phyloP scores from a whole-genome alignment of 2,329 filamentous ascomycete genomes.

The Lasiodiplodia theobromae region DNA sequence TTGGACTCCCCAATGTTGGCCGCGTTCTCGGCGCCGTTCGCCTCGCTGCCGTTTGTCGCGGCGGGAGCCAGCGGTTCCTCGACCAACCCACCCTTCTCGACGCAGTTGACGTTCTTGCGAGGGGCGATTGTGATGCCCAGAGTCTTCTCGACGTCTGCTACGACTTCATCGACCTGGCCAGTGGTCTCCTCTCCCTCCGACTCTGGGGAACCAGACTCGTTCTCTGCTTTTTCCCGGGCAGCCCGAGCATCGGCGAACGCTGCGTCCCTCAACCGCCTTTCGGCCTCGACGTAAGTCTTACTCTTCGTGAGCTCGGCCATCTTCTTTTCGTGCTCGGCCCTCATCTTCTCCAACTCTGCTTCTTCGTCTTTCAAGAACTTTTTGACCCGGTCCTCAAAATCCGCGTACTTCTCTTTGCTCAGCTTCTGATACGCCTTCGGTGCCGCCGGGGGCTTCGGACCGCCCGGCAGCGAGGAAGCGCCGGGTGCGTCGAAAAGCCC shows the following conservation, averaged over 20 bases:
- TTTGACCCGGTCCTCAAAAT: constrained; percentile 80
- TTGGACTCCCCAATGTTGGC: constrained; percentile 34
- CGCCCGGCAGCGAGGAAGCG: constrained; percentile 37
- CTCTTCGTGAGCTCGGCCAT: constrained; percentile 77
- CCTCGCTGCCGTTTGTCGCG: constrained; percentile 39
- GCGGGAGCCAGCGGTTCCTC: constrained; percentile 58
- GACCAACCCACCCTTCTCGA: constrained; percentile 77
- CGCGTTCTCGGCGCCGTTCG: constrained; percentile 10
- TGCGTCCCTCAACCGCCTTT: constrained; percentile 75
- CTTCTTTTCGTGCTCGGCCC: constrained; percentile 76
- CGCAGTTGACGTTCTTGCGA: constrained; percentile 70
- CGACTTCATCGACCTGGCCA: constrained; percentile 71
- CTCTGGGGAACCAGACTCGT: constrained; percentile 38
- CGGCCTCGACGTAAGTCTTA: constrained; percentile 74
- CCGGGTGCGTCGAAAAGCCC: constrained; percentile 75
- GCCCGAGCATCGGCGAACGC: constrained; percentile 63
- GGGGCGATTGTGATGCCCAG: constrained; percentile 72
- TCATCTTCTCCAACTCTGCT: constrained; percentile 84
- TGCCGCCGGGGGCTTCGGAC: constrained; percentile 37
- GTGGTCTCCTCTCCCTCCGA: constrained; percentile 40
- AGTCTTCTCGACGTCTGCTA: constrained; percentile 74
- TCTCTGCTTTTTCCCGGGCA: constrained; percentile 51
- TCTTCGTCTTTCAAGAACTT: constrained; percentile 76
- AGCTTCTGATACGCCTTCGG: constrained; percentile 65
- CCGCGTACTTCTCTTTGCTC: constrained; percentile 77